Evolutionary conservation across 1,139 yeast genomes (phyloP).

Genomic region (Saccharomyces pastorianus): DNA sequence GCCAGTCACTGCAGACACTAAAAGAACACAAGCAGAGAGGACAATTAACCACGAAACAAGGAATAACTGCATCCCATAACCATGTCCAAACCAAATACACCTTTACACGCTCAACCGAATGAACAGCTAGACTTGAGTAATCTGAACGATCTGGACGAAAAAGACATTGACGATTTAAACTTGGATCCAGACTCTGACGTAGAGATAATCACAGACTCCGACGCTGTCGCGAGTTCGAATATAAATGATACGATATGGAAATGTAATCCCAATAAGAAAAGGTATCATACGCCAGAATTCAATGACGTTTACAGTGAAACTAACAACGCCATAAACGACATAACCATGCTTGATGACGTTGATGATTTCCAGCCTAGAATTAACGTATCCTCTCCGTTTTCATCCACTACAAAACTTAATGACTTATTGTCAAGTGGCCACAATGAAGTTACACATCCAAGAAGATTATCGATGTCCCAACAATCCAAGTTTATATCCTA

Average conservation of each 20-base stretch:
- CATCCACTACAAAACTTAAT: constrained; percentile 16
- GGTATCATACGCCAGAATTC: constrained; percentile 5
- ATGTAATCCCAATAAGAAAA: constrained; percentile 12
- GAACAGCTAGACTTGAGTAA: constrained; percentile 33
- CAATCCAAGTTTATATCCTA: constrained; percentile 55
- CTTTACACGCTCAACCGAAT: constrained; percentile 42
- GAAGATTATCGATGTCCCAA: constrained; percentile 38
- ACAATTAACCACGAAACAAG: not conserved
- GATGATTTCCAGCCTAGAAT: constrained; percentile 28
- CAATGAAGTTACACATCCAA: constrained; percentile 6
- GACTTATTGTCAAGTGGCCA: constrained; percentile 4
- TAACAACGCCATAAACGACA: constrained; percentile 4
- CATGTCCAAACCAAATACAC: constrained; percentile 38
- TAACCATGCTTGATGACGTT: constrained; percentile 19
- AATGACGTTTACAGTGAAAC: constrained; percentile 7
- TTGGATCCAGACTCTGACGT: constrained; percentile 29
- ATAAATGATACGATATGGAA: constrained; percentile 11
- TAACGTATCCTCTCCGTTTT: constrained; percentile 28
- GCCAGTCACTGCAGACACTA: not conserved
- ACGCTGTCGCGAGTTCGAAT: constrained; percentile 10
- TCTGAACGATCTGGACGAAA: constrained; percentile 28
- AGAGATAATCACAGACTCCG: not conserved
- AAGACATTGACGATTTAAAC: constrained; percentile 29
- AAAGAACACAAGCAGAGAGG: not conserved
- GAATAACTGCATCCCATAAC: not conserved